Evolutionary conservation across 345 rosid genomes (phyloP).

Genomic region (Camelina laxa): DNA sequence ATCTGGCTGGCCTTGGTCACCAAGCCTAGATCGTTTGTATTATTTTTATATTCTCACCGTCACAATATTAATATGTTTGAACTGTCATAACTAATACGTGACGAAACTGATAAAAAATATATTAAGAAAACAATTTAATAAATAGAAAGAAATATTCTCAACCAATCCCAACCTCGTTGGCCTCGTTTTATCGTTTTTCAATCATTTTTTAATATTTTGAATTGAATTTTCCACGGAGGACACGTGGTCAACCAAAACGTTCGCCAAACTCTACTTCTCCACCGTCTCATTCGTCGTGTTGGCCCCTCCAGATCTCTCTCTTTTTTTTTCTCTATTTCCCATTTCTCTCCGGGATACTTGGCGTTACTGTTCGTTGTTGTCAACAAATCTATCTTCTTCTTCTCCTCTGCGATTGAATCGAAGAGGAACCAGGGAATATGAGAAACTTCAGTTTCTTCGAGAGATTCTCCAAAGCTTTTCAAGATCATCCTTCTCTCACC

Average conservation of each 20-base stretch:
- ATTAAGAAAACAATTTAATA: background rate
- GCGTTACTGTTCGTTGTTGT: background rate
- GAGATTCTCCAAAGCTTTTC: slow-evolving; percentile 66
- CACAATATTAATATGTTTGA: slow-evolving; percentile 23
- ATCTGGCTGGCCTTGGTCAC: no score
- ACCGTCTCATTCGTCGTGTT: slow-evolving; percentile 22
- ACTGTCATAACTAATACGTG: slow-evolving; percentile 14
- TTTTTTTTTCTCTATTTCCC: slow-evolving; percentile 5
- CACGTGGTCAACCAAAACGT: slow-evolving; percentile 32
- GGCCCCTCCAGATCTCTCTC: background rate
- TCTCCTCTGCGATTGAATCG: background rate
- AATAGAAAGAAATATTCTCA: background rate
- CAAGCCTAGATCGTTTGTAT: no score
- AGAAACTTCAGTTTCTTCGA: slow-evolving; percentile 59
- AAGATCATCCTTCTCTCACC: slow-evolving; percentile 71
- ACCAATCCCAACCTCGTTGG: slow-evolving; percentile 38
- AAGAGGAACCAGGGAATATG: slow-evolving; percentile 47
- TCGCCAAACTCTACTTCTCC: slow-evolving; percentile 30
- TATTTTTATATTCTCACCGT: no score
- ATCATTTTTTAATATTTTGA: background rate
- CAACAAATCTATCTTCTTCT: slow-evolving; percentile 24
- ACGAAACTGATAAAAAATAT: background rate
- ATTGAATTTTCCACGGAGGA: slow-evolving; percentile 9
- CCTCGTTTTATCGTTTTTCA: background rate
- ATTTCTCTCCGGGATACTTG: slow-evolving; percentile 43